Conservation (phyloP, 73 alveolate species). For the Durusdinium trenchii region DNA sequence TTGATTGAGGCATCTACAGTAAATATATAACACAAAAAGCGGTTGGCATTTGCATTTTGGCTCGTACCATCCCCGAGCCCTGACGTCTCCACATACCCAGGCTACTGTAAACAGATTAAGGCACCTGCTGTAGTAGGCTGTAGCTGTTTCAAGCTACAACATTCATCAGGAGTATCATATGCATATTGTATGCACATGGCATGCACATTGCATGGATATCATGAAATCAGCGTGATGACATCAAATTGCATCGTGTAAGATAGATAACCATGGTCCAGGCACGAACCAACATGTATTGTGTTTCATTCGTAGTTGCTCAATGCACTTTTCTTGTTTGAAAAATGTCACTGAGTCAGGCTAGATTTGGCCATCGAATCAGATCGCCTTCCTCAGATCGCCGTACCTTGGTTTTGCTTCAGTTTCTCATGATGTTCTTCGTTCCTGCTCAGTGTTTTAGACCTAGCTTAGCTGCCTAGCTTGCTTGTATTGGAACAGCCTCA, state of each 20-base stretch:
- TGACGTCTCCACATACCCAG: too few relatives aligned
- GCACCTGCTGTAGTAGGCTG: too few relatives aligned
- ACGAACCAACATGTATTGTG: neutral
- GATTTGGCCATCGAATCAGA: slow-evolving; percentile 39
- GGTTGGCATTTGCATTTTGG: too few relatives aligned
- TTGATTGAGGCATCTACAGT: too few relatives aligned
- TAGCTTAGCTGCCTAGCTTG: too few relatives aligned
- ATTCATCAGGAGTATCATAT: neutral
- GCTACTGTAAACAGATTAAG: too few relatives aligned
- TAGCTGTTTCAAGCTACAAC: too few relatives aligned
- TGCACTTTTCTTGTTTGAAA: neutral
- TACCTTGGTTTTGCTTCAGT: neutral
- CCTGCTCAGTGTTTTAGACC: neutral
- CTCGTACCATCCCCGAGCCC: too few relatives aligned
- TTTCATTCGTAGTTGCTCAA: neutral
- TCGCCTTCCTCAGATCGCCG: slow-evolving; percentile 31
- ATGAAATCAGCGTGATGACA: neutral
- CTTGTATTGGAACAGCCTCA: too few relatives aligned
- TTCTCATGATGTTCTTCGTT: neutral
- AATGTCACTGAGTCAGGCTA: too few relatives aligned
- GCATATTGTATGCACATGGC: neutral
- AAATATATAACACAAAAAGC: too few relatives aligned
- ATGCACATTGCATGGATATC: neutral
- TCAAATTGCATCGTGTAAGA: neutral
- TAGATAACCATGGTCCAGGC: neutral